These are phyloP conservation scores for Xylaria arbuscula DNA, from an alignment of 2,329 filamentous ascomycete species.

Conservation along the genomic window DNA sequence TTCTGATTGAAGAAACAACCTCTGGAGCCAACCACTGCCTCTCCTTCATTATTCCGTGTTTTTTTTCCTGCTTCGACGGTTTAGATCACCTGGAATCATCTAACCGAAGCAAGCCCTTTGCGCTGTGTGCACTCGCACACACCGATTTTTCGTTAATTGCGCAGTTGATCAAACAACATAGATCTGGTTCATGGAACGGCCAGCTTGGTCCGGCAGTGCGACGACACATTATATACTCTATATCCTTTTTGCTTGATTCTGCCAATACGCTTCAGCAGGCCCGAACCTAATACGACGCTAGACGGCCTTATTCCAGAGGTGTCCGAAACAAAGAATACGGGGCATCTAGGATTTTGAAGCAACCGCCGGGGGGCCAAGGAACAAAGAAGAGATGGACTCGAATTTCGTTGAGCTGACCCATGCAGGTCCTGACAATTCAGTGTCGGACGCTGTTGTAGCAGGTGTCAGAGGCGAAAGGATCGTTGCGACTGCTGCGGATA, in stretches of 20 bases:
- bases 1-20: conserved; percentile 14
- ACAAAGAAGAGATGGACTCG: conserved; percentile 35
- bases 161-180: background rate
- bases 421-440: conserved; percentile 25
- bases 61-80: background rate
- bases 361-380: conserved; percentile 20
- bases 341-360: conserved; percentile 18
- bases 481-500: conserved; percentile 4
- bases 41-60: conserved; percentile 10
- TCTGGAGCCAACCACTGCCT: conserved; percentile 2
- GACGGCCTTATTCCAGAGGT: background rate
- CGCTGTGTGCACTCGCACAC: conserved; percentile 8
- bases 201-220: conserved; percentile 16
- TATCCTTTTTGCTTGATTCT: conserved; percentile 6
- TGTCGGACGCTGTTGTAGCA: conserved; percentile 12
- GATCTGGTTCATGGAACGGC: conserved; percentile 8
- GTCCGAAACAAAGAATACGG: conserved; percentile 30
- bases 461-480: conserved; percentile 25
- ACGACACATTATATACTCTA: conserved; percentile 24
- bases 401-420: conserved; percentile 29
- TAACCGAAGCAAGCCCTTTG: conserved; percentile 6
- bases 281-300: conserved; percentile 14
- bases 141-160: conserved; percentile 3
- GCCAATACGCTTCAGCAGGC: conserved; percentile 7
- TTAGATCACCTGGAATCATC: background rate